phyloP scores from a whole-genome alignment of 495 filamentous ascomycete species.

The Letharia lupina region DNA sequence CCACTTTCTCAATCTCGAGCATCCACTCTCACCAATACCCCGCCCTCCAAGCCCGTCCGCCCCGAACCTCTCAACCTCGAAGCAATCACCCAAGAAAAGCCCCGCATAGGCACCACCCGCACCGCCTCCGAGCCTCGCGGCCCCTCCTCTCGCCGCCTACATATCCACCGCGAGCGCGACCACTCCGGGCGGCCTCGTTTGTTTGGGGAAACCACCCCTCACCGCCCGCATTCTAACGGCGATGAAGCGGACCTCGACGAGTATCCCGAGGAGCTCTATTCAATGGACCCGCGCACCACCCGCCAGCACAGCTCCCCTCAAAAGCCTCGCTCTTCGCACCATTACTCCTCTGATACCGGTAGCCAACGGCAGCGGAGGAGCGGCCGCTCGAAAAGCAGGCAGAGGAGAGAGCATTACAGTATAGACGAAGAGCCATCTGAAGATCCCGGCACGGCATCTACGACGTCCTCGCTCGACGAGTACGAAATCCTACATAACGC shows the following conservation, averaged over 20 bases:
- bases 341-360: constrained; percentile 41
- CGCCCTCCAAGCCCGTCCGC: constrained; percentile 34
- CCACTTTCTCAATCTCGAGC: constrained; percentile 15
- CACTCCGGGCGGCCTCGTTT: constrained; percentile 19
- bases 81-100: constrained; percentile 32
- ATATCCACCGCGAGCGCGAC: constrained; percentile 20
- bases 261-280: constrained; percentile 61
- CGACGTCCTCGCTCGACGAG: constrained; percentile 20
- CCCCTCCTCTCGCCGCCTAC: constrained; percentile 22
- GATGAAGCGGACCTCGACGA: constrained; percentile 50
- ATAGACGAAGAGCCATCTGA: constrained; percentile 51
- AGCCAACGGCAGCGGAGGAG: constrained; percentile 19
- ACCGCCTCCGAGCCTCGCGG: constrained; percentile 49
- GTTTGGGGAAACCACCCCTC: constrained; percentile 30
- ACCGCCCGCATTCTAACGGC: constrained; percentile 19
- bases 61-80: constrained; percentile 32
- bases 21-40: constrained; percentile 17
- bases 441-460: constrained; percentile 32
- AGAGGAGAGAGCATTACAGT: constrained; percentile 17
- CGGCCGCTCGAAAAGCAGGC: constrained; percentile 11
- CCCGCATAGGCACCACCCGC: constrained; percentile 44
- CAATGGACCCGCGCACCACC: constrained; percentile 45
- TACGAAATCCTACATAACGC: constrained; percentile 67
- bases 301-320: constrained; percentile 32
- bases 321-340: constrained; percentile 13